Evolutionary conservation across 2,329 filamentous ascomycete genomes (phyloP), one percentile per base, ranked within the genome.

Genomic region (Paecilomyces formosus): DNA sequence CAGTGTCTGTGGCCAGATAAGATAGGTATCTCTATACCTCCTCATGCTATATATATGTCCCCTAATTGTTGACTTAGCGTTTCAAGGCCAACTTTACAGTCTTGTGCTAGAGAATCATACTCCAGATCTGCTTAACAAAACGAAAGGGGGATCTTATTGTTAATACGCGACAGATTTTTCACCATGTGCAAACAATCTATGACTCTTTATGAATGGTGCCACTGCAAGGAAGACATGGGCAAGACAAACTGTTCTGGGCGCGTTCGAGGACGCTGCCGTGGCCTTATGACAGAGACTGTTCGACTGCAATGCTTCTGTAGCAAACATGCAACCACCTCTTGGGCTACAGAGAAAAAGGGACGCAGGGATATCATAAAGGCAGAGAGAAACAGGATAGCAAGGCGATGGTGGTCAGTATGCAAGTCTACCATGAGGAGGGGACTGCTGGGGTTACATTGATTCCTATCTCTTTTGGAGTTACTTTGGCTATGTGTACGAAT

Each of bases 231-330:
- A 63, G 67, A 72, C 28, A 68, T 68, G 15, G 68, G 73, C 15
- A 62, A 70, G 51, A 67, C 62, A 35, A 56, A 67, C 52, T 75
- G 73, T 50, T 59, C 68, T 11, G 62, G 62, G 30, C 63, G 66
- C 52, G 64, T 64, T 21, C 65, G 64, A 53, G 66, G 68, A 50
- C 64, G 59, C 56, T 74, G 72, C 33, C 63, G 67, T 11, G 70
- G 69, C 1, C 54, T 72, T 15, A 67, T 64, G 35, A 60, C 71
- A n/a, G 70, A 75, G 55, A 72, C 69, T 2, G 71, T 74, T 2
- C 71, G 70, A 49, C 70, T 75, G 71, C 70, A 75, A 51, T 74
- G 72, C 56, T 75, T 73, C 64, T 75, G 73, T 62, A 64, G 72
- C 57, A 61, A 61, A 2, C 73, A 75, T 52, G 72, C 71, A 26